A percentile compares a stretch with the other conserved stretches of the same genome.
Evolutionary conservation across 208 protist species (phyloP).

Genomic region (Blechomonas ayalai): DNA sequence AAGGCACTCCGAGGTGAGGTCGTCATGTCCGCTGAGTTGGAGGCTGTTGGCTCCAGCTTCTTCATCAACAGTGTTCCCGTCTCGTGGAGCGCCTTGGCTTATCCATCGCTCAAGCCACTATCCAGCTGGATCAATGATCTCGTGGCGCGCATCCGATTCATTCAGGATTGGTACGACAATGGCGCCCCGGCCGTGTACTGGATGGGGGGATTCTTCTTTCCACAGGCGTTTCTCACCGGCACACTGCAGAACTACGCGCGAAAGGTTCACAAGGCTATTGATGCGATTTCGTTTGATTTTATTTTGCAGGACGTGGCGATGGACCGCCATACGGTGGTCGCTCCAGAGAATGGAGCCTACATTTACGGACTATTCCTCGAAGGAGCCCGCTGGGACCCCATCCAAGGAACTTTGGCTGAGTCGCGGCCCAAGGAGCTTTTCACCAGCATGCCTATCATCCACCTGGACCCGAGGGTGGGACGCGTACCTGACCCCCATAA

Average conservation of each 20-base stretch:
- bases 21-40: conserved; percentile 95
- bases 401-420: conserved; percentile 74
- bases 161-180: conserved; percentile 84
- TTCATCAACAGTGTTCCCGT: conserved; percentile 95
- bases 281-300: conserved; percentile 95
- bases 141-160: conserved; percentile 82
- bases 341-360: conserved; percentile 64
- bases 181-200: conserved; percentile 87
- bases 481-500: conserved; percentile 33
- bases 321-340: conserved; percentile 1
- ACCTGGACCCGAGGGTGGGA: conserved; percentile 83
- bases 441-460: conserved; percentile 89
- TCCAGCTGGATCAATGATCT: conserved; percentile 96
- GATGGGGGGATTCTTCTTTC: conserved; percentile 98
- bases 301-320: conserved; percentile 28
- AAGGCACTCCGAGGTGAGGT: conserved; percentile 93
- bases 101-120: conserved; percentile 95
- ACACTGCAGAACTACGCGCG: conserved; percentile 96
- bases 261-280: conserved; percentile 90
- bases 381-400: conserved; percentile 91
- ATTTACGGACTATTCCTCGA: conserved; percentile 96
- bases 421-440: conserved; percentile 95
- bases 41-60: conserved; percentile 91
- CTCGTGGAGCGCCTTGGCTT: conserved; percentile 81
- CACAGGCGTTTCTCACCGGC: conserved; percentile 95